Conservation (phyloP, 371 early-diverging fungal genomes). For the Lichtheimia hyalospora region DNA sequence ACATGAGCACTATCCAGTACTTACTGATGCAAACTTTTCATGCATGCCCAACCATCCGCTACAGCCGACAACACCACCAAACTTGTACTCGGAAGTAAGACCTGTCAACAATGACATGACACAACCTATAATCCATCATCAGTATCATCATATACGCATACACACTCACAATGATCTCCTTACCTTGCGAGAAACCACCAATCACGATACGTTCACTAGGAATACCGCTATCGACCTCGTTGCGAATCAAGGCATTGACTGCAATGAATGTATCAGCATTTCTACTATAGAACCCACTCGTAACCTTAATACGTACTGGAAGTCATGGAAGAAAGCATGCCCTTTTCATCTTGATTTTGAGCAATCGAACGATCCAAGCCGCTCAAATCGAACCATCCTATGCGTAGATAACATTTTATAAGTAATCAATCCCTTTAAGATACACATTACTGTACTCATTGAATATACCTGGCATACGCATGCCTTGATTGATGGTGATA, state of each 20-base stretch:
- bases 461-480: slow-evolving; percentile 73
- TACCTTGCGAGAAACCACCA: slow-evolving; percentile 96
- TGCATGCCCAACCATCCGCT: slow-evolving; percentile 83
- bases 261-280: neutral
- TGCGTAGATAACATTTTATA: slow-evolving; percentile 1
- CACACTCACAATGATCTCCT: neutral
- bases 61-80: slow-evolving; percentile 65
- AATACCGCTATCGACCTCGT: slow-evolving; percentile 82
- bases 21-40: slow-evolving; percentile 54
- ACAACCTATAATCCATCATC: slow-evolving; percentile 33
- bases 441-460: too few species aligned
- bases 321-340: slow-evolving; percentile 67
- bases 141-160: neutral
- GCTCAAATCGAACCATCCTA: slow-evolving; percentile 80
- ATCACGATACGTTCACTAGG: slow-evolving; percentile 84
- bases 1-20: neutral
- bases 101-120: slow-evolving; percentile 79
- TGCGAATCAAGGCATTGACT: slow-evolving; percentile 72
- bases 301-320: slow-evolving; percentile 36
- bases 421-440: slow-evolving; percentile 7
- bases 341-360: slow-evolving; percentile 73
- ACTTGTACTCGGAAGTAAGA: slow-evolving; percentile 71
- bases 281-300: neutral
- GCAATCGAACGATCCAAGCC: slow-evolving; percentile 50
- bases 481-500: slow-evolving; percentile 84